Percentiles rank a stretch among this genome's conserved stretches.
Conservation (phyloP, 2,329 filamentous ascomycete species). For the Colletotrichum sp. region DNA sequence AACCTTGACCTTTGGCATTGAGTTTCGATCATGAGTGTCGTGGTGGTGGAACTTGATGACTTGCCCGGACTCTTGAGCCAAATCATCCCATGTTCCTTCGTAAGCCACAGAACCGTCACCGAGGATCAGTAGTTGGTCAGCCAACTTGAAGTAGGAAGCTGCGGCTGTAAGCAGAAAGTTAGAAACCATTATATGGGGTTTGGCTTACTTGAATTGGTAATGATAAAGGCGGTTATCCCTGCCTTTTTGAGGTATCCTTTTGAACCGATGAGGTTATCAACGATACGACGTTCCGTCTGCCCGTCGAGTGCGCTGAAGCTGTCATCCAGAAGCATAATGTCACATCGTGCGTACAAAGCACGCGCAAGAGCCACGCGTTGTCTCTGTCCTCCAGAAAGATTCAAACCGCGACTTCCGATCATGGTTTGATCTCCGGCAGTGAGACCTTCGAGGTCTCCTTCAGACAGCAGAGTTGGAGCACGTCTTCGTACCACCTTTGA, state of each 20-base stretch:
- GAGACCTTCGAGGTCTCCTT: constrained; percentile 21
- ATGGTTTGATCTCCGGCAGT: constrained; percentile 17
- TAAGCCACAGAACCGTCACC: background rate
- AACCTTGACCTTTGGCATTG: background rate
- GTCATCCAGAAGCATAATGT: constrained; percentile 9
- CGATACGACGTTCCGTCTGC: constrained; percentile 15
- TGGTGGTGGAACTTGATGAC: background rate
- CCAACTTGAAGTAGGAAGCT: background rate
- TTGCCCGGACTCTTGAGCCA: background rate
- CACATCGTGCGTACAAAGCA: background rate
- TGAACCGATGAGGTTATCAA: constrained; percentile 19
- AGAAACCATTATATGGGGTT: no score
- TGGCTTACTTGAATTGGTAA: background rate
- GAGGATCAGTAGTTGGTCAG: background rate
- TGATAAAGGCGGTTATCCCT: constrained; percentile 17
- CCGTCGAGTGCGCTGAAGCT: constrained; percentile 16
- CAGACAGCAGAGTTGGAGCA: constrained; percentile 24
- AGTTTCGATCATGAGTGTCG: background rate
- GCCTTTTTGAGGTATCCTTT: constrained; percentile 21
- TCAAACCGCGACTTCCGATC: constrained; percentile 20
- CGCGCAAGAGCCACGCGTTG: constrained; percentile 25
- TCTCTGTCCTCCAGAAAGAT: constrained; percentile 25
- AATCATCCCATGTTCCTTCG: background rate
- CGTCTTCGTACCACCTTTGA: constrained; percentile 35
- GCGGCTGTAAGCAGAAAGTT: background rate